These are phyloP conservation scores for Boechera divaricarpa DNA, from an alignment of 345 rosid species.

Conservation along the genomic window DNA sequence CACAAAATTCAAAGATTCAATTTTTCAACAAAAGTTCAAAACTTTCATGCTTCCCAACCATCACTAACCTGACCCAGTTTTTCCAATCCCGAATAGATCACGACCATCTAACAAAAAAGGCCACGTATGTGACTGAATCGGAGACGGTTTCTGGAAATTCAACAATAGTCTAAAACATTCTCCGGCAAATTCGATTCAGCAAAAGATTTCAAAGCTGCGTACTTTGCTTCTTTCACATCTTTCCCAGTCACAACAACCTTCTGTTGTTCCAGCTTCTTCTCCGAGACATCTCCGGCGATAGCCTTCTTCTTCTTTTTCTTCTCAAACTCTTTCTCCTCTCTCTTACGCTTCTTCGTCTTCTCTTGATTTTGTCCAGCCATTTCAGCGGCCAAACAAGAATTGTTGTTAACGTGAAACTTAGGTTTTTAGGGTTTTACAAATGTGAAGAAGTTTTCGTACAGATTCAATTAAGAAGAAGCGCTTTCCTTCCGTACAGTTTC, in stretches of 20 bases:
- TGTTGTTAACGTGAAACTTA: background rate
- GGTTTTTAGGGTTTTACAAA: conserved; percentile 41
- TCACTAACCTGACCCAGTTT: conserved; percentile 89
- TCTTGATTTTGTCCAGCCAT: conserved; percentile 48
- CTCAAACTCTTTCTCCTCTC: conserved; percentile 44
- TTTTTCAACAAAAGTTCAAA: background rate
- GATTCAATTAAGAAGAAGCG: no score
- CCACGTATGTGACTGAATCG: conserved; percentile 94
- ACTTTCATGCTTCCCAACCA: background rate
- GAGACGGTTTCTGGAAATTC: conserved; percentile 76
- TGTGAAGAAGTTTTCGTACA: no score
- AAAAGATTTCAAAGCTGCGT: conserved; percentile 62
- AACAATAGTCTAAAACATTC: conserved; percentile 76
- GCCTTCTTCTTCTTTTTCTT: conserved; percentile 40
- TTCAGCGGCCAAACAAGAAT: conserved; percentile 44
- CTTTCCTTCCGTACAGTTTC: no score
- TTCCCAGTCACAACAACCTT: conserved; percentile 71
- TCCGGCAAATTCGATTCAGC: conserved; percentile 65
- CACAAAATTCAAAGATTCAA: conserved; percentile 21
- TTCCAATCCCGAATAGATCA: conserved; percentile 92
- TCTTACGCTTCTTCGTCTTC: conserved; percentile 53
- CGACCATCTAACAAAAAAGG: conserved; percentile 90
- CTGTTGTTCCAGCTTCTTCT: conserved; percentile 43
- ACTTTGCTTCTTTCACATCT: conserved; percentile 63
- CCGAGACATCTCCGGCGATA: conserved; percentile 29